Conservation (phyloP, 306 rosid genomes). For the Begonia masoniana region DNA sequence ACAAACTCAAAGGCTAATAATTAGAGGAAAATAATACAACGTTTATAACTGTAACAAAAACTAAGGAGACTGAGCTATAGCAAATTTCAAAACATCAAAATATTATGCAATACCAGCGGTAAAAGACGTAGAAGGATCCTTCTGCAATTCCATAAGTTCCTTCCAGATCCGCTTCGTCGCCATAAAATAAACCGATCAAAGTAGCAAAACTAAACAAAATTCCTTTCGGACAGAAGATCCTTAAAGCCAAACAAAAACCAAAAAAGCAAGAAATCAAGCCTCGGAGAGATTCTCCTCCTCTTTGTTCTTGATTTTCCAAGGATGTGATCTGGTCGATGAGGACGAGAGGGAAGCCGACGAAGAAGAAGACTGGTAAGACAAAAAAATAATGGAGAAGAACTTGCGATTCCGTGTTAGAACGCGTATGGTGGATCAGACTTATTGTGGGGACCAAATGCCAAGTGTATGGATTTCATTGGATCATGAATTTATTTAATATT, state of each 20-base stretch:
- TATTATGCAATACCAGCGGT: conserved; percentile 45
- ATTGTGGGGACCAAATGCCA: neutral
- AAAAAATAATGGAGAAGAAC: neutral
- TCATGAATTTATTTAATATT: neutral
- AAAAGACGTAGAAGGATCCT: conserved; percentile 87
- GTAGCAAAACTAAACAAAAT: neutral
- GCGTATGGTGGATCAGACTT: neutral
- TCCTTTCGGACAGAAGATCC: neutral
- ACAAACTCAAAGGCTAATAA: too few species aligned
- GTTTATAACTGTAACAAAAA: too few species aligned
- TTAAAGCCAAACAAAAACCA: neutral
- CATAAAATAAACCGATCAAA: conserved; percentile 27
- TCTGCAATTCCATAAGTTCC: conserved; percentile 84
- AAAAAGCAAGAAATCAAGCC: neutral
- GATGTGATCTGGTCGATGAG: neutral
- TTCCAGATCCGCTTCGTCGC: conserved; percentile 85
- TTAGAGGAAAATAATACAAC: too few species aligned
- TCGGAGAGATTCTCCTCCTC: neutral
- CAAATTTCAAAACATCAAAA: neutral
- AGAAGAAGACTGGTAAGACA: too few species aligned
- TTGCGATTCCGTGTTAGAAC: neutral
- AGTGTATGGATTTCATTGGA: neutral
- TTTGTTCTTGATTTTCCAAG: too few species aligned
- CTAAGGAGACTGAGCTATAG: too few species aligned
- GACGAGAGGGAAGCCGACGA: neutral